Evolutionary conservation across 805 yeast genomes (phyloP).

Genomic region (Candida pseudoglaebosa): DNA sequence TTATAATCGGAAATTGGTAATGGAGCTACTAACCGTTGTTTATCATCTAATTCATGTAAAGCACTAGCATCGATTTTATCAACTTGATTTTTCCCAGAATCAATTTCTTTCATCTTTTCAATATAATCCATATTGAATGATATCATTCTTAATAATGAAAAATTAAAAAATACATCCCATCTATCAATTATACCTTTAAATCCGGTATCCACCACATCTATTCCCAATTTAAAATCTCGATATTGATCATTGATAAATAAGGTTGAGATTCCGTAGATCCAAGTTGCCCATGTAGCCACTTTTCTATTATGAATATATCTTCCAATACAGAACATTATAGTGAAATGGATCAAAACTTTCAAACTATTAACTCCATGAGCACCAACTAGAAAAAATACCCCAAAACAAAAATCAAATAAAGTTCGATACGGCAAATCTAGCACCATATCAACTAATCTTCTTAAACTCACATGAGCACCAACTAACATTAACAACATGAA

Average conservation of each 20-base stretch:
- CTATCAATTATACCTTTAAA: slow-evolving; percentile 75
- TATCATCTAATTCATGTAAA: slow-evolving; percentile 43
- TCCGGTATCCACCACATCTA: slow-evolving; percentile 55
- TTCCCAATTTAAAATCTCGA: slow-evolving; percentile 50
- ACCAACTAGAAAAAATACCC: slow-evolving; percentile 59
- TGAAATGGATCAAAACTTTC: slow-evolving; percentile 57
- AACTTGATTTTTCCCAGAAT: slow-evolving; percentile 8
- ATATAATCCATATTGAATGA: slow-evolving; percentile 79
- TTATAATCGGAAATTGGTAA: slow-evolving; percentile 59
- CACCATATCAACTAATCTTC: slow-evolving; percentile 31
- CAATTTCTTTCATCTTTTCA: slow-evolving; percentile 27
- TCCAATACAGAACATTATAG: slow-evolving; percentile 50
- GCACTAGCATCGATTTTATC: slow-evolving; percentile 11
- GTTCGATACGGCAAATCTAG: slow-evolving; percentile 35
- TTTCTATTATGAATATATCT: slow-evolving; percentile 29
- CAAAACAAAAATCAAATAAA: slow-evolving; percentile 71
- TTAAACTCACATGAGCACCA: slow-evolving; percentile 48
- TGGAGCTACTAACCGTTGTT: slow-evolving; percentile 62
- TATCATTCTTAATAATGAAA: slow-evolving; percentile 77
- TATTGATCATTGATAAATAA: slow-evolving; percentile 73
- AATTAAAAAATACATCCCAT: slow-evolving; percentile 96
- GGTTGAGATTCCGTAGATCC: slow-evolving; percentile 78
- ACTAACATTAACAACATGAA: slow-evolving; percentile 56
- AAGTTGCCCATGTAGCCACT: slow-evolving; percentile 45
- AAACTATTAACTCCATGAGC: slow-evolving; percentile 78